Percentiles rank a stretch among this genome's conserved stretches.
These are phyloP conservation scores for Hanseniaspora occidentalis DNA, from an alignment of 805 yeast species.

Conservation along the genomic window DNA sequence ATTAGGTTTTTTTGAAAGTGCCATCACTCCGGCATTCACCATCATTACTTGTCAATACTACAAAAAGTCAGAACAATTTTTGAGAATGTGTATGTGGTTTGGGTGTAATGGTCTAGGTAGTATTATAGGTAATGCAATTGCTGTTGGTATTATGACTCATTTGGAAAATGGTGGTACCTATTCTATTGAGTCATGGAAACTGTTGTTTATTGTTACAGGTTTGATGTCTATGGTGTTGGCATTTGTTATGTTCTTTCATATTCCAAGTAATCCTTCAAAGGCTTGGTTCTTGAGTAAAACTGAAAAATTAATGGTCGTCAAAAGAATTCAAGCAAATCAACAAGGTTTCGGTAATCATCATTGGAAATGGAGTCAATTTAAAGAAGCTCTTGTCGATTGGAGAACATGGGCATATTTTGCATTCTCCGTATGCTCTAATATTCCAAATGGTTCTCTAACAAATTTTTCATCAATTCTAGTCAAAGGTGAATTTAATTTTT, in stretches of 20 bases:
- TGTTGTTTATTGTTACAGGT: conserved; percentile 49
- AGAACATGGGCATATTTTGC: conserved; percentile 37
- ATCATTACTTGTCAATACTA: conserved; percentile 48
- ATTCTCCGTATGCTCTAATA: conserved; percentile 28
- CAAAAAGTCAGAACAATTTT: conserved; percentile 33
- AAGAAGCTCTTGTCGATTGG: conserved; percentile 37
- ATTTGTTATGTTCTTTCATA: conserved; percentile 30
- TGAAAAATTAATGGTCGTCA: conserved; percentile 36
- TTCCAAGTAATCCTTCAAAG: conserved; percentile 44
- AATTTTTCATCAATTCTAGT: conserved; percentile 36
- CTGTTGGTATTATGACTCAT: conserved; percentile 37
- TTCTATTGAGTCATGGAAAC: conserved; percentile 44
- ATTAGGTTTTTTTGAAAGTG: conserved; percentile 40
- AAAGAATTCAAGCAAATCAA: conserved; percentile 39
- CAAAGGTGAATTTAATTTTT: conserved; percentile 30
- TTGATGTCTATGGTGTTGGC: conserved; percentile 42
- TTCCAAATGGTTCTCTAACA: conserved; percentile 45
- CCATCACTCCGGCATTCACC: conserved; percentile 45
- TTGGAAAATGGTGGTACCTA: conserved; percentile 21
- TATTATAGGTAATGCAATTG: conserved; percentile 38
- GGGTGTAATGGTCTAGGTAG: conserved; percentile 36
- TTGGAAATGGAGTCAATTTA: conserved; percentile 42
- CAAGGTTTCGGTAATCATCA: conserved; percentile 46
- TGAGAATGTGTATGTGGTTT: conserved; percentile 32
- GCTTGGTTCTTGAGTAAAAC: conserved; percentile 36